Base-by-base conservation (phyloP, 345 rosid genomes). In the Eutrema yunnanense region DNA sequence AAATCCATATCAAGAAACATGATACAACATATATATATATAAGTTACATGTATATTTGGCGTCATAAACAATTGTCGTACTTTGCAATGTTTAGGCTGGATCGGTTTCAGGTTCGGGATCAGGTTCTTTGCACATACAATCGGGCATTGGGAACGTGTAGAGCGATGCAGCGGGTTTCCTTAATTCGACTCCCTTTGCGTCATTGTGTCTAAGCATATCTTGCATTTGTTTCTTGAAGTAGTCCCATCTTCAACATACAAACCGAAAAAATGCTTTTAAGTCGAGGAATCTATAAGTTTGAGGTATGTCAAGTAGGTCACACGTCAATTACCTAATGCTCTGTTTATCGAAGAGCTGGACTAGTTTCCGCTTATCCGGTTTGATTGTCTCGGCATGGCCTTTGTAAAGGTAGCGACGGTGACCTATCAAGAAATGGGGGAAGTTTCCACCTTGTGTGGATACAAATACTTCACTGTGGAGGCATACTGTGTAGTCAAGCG, bases 391-490 rank as follows among this genome's bases (percentile, higher is more conserved):
- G 0, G 97, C 87, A 60, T 94, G 98, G 50, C 98, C 98, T 80
- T 91, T 89, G 79, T 82, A 86, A 68, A 89, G 82, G 80, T 89
- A 91, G 2, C 93, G 96, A 59, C 98, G 83, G 61, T 91, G 98
- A 71, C 98, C 98, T 80, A 86, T 89, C 78, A 94, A 85, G 85
- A 94, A 94, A 81, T 91, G 98, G 9, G 99, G 99, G 71, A 89
- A 95, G 63, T 95, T 95, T 68, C 99, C 99, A 63, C 99, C 99
- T 87, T 92, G 99, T 19, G 99, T 92, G 8, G 97, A 89, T 80
- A 89, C 93, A 81, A 94, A 92, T 60, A 87, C 99, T 82, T 89
- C 96, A 51, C 97, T 95, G 77, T 88, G 89, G 80, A 95, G 89
- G 81, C 99, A 91, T 77, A 95, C 88, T 7, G 93, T 88, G 70